Evolutionary conservation across 345 rosid species (phyloP), one percentile per base, ranked within the genome.

Genomic region (Euphorbia tirucalli): DNA sequence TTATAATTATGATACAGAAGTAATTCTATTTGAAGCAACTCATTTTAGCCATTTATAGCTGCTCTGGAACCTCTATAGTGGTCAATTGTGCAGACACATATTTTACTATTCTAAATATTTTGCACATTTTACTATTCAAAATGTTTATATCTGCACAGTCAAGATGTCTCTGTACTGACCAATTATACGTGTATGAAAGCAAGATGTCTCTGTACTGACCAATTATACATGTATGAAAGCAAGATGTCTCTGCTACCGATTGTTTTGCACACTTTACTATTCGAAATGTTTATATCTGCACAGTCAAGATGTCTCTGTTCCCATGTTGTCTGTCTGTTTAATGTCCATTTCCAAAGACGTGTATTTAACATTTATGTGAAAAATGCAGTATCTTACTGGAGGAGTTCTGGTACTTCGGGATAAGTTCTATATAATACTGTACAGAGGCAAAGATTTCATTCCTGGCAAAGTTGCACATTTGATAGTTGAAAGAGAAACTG

Each of bases 371-470:
- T 30, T 65, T 49, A 50, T 73, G 48, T 69, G 21, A 61, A 56
- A 41, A 11, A 71, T 74, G 74, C 93, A 90, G 97, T 4, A 50
- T 75, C 96, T 90, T 69, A 92, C 96, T 10, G 96, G 97, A 73
- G 97, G 96, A 69, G 79, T 86, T 77, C 63, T 92, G 79, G 75
- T 92, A 60, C 86, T 90, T 39, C 88, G 97, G 16, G 86, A 92
- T 73, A 90, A 84, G 82, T 90, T 83, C 73, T 80, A 80, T 74
- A 84, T 92, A 72, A 83, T 92, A 84, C 87, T 92, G 30, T 89
- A 73, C 72, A 84, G 97, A 86, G 97, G 96, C 70, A 92, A 90
- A 75, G 93, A 92, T 79, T 92, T 90, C 72, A 87, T 92, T 41
- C 81, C 92, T 55, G 69, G 78, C 71, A 81, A 80, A 63, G 82